phyloP scores from a whole-genome alignment of 257 asterid species.

The Thymus quinquecostatus region DNA sequence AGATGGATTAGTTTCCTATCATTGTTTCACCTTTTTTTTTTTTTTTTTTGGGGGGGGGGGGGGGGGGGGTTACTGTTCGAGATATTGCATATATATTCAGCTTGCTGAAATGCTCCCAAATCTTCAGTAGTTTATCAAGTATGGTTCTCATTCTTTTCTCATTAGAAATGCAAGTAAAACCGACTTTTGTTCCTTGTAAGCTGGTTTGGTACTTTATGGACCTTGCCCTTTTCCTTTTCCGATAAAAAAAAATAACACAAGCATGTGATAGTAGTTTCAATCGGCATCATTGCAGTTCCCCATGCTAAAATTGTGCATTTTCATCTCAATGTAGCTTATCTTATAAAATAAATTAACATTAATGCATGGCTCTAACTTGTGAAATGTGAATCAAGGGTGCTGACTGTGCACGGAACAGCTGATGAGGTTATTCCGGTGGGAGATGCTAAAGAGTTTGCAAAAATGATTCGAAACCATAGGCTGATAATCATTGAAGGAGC shows the following conservation, averaged over 20 bases:
- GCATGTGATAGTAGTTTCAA: too few relatives aligned
- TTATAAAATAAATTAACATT: neutral
- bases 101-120: neutral
- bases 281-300: too few relatives aligned
- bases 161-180: too few relatives aligned
- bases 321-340: neutral
- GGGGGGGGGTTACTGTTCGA: neutral
- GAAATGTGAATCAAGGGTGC: constrained; percentile 49
- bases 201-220: too few relatives aligned
- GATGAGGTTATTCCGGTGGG: constrained; percentile 72
- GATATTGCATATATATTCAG: neutral
- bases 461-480: constrained; percentile 65
- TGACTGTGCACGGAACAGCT: constrained; percentile 77
- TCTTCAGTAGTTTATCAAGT: neutral
- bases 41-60: too few relatives aligned
- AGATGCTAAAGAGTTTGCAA: constrained; percentile 69
- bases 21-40: neutral
- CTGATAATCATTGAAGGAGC: constrained; percentile 68
- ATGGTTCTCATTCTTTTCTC: neutral
- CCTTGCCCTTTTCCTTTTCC: too few relatives aligned
- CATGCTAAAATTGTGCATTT: neutral
- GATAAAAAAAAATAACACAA: too few relatives aligned
- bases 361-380: constrained; percentile 6
- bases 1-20: constrained; percentile 3
- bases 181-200: too few relatives aligned